Conservation (phyloP, 1,284 basidiomycete genomes). For the Porodaedalea pini region DNA sequence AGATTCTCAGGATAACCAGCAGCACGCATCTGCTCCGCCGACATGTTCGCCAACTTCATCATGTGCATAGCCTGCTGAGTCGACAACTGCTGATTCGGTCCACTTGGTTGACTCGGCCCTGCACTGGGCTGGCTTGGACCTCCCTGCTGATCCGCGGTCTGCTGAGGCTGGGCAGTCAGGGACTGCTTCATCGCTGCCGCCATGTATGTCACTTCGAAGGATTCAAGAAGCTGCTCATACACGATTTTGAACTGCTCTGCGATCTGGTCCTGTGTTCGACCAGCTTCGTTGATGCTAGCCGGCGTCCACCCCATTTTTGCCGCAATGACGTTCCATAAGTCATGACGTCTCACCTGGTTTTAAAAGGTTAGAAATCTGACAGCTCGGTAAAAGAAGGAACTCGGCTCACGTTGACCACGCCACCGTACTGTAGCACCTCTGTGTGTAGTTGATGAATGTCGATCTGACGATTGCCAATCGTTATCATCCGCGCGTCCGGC, state of each 20-base stretch:
- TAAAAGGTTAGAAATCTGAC: not conserved
- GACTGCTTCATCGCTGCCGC: constrained; percentile 27
- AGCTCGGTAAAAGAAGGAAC: not conserved
- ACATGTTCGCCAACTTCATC: constrained; percentile 37
- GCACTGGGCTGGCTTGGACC: not conserved
- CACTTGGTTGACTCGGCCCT: not conserved
- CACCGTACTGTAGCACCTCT: constrained; percentile 55
- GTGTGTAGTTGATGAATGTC: constrained; percentile 56
- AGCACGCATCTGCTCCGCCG: constrained; percentile 48
- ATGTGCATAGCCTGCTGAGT: too few relatives aligned
- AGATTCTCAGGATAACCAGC: constrained; percentile 47
- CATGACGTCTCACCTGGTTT: constrained; percentile 49
- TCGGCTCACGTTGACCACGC: constrained; percentile 42
- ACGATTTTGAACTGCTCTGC: constrained; percentile 56
- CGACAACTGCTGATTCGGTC: too few relatives aligned
- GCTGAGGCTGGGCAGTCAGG: constrained; percentile 11
- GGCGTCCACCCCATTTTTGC: constrained; percentile 51
- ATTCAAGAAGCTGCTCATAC: constrained; percentile 54
- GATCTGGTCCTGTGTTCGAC: constrained; percentile 50
- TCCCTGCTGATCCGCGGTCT: too few relatives aligned
- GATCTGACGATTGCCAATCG: constrained; percentile 34
- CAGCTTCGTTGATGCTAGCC: constrained; percentile 53
- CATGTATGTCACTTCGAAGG: constrained; percentile 55
- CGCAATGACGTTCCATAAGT: constrained; percentile 62
- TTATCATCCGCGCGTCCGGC: not conserved